phyloP scores from a whole-genome alignment of 257 asterid species.

The Solanum lycopersicoides region DNA sequence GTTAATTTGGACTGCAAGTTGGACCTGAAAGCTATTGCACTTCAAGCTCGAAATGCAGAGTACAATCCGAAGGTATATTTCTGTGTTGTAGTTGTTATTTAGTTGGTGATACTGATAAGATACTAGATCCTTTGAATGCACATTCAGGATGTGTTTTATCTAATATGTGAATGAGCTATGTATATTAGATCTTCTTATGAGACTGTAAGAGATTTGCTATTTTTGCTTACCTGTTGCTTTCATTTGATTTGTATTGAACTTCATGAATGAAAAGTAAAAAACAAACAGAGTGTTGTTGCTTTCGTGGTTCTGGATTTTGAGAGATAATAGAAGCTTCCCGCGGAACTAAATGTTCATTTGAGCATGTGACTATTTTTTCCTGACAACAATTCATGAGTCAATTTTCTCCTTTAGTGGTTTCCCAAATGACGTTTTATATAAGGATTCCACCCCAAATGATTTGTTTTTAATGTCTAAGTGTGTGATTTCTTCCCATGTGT shows the following conservation, averaged over 20 bases:
- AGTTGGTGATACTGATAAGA: not conserved
- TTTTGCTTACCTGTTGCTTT: not conserved
- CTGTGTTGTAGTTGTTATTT: not conserved
- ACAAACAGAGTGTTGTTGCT: not conserved
- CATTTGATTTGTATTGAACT: not conserved
- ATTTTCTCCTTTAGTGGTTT: not conserved
- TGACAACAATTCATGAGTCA: not conserved
- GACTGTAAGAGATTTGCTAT: not conserved
- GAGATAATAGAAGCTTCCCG: not conserved
- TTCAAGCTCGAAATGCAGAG: slow-evolving; percentile 90
- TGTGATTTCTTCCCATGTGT: not conserved
- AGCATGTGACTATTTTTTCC: not conserved
- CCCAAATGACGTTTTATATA: not conserved
- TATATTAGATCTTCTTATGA: not conserved
- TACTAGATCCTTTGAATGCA: not conserved
- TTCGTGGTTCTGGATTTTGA: not conserved
- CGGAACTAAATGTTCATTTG: not conserved
- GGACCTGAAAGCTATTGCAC: slow-evolving; percentile 86
- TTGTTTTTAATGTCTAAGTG: not conserved
- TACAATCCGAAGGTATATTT: slow-evolving; percentile 74
- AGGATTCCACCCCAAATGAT: not conserved
- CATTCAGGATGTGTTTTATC: not conserved
- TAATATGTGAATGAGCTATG: not conserved
- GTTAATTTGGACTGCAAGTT: slow-evolving; percentile 85
- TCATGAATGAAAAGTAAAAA: not conserved